These are phyloP conservation scores for Penstemon eatonii DNA, from an alignment of 257 asterid genomes.

Conservation along the genomic window DNA sequence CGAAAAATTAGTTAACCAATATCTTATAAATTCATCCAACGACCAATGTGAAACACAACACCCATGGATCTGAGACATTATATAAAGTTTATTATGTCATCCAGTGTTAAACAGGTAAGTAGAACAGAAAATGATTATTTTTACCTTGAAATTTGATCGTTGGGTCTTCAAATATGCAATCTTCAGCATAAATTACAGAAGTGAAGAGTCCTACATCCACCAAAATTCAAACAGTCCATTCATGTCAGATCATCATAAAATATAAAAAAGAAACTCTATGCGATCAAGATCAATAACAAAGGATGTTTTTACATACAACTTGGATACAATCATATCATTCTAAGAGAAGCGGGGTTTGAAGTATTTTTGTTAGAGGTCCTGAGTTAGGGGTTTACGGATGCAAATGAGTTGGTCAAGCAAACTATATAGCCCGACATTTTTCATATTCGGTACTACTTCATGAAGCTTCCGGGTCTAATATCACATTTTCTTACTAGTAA, in stretches of 20 bases:
- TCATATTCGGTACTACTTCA: too few species aligned
- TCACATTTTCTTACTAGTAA: too few species aligned
- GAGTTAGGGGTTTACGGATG: too few species aligned
- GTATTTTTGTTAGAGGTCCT: too few species aligned
- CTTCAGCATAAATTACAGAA: conserved; percentile 64
- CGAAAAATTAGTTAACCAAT: neutral
- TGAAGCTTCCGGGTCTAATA: too few species aligned
- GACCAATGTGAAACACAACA: neutral
- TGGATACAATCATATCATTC: too few species aligned
- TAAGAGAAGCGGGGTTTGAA: too few species aligned
- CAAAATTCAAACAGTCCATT: conserved; percentile 25
- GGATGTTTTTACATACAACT: too few species aligned
- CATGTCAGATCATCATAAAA: neutral
- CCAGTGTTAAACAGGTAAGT: conserved; percentile 13
- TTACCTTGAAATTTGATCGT: conserved; percentile 76
- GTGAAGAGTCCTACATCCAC: conserved; percentile 58
- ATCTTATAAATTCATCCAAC: neutral
- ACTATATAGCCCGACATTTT: too few species aligned
- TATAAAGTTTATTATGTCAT: neutral
- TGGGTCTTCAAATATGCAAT: conserved; percentile 87
- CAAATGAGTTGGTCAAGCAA: too few species aligned
- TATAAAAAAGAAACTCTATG: neutral
- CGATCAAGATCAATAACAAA: neutral
- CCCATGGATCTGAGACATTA: neutral
- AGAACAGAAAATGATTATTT: neutral